Percentiles rank a stretch among this genome's conserved stretches.
These are phyloP conservation scores for Larix sibirica DNA, from an alignment of 83 land plant species.

Conservation along the genomic window DNA sequence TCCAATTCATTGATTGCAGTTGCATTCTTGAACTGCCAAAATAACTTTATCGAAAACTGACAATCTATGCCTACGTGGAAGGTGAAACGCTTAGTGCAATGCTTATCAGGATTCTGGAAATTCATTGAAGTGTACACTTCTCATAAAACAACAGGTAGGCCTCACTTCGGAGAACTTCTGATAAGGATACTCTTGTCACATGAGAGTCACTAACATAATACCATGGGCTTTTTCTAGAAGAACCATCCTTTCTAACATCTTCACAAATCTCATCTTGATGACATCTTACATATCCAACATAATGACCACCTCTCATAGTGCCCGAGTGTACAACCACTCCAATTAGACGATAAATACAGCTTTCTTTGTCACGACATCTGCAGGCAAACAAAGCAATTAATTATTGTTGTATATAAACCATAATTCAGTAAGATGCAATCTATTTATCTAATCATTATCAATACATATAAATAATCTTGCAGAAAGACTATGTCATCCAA, in stretches of 20 bases:
- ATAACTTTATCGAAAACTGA: background rate
- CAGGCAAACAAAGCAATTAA: conserved; percentile 14
- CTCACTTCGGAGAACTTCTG: conserved; percentile 76
- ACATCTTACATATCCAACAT: conserved; percentile 85
- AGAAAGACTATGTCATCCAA: background rate
- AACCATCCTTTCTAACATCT: background rate
- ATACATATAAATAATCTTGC: background rate
- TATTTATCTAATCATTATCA: background rate
- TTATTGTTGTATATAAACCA: background rate
- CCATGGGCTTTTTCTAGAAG: conserved; percentile 41
- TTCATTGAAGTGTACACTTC: background rate
- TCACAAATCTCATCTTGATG: conserved; percentile 22
- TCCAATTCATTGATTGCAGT: background rate
- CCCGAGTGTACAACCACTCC: conserved; percentile 98
- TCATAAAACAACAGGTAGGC: conserved; percentile 89
- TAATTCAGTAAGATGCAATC: background rate
- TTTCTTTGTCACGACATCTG: conserved; percentile 51
- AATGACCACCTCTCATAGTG: conserved; percentile 90
- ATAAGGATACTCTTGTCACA: conserved; percentile 55
- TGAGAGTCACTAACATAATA: conserved; percentile 80
- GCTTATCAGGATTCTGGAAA: background rate
- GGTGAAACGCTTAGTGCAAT: background rate
- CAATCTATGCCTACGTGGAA: background rate
- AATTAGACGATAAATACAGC: conserved; percentile 54
- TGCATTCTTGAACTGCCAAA: background rate